Conservation (phyloP, 2,329 filamentous ascomycete genomes). For the Fusarium pseudograminearum region DNA sequence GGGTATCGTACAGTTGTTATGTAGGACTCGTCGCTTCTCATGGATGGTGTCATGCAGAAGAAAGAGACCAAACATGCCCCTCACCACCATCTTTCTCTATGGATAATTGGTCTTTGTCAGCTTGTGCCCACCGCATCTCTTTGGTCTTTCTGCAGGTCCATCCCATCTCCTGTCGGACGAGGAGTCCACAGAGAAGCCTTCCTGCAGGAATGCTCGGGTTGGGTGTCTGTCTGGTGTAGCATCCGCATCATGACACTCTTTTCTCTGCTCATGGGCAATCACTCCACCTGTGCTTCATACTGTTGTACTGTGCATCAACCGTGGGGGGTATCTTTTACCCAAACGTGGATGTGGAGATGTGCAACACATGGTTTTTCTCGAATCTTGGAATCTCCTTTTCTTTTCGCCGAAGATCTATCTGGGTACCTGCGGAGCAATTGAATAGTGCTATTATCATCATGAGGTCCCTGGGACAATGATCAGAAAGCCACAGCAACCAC, state of each 20-base stretch:
- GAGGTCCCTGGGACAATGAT: conserved; percentile 8
- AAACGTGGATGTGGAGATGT: conserved; percentile 1
- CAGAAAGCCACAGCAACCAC: conserved; percentile 39
- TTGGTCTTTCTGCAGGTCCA: conserved; percentile 42
- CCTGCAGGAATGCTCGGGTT: conserved; percentile 28
- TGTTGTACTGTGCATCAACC: conserved; percentile 9
- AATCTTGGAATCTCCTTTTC: conserved; percentile 2
- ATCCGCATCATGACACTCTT: conserved; percentile 40
- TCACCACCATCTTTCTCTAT: conserved; percentile 38
- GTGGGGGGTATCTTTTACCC: conserved; percentile 33
- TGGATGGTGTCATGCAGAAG: conserved; percentile 49
- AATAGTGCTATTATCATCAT: conserved; percentile 28
- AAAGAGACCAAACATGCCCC: conserved; percentile 26
- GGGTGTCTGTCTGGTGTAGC: conserved; percentile 36
- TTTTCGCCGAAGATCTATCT: conserved; percentile 9
- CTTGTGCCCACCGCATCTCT: conserved; percentile 28
- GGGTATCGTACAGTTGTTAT: conserved; percentile 7
- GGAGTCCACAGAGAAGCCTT: conserved; percentile 28
- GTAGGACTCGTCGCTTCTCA: conserved; percentile 34
- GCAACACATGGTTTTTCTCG: conserved; percentile 4
- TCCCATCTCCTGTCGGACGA: conserved; percentile 43
- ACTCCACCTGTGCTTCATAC: conserved; percentile 31
- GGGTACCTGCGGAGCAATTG: conserved; percentile 2
- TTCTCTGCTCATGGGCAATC: conserved; percentile 19
- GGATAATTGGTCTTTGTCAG: conserved; percentile 33